Percentiles rank a stretch among this genome's conserved stretches.
phyloP scores from a whole-genome alignment of 1,284 basidiomycete genomes.

The Sutorius eximius region DNA sequence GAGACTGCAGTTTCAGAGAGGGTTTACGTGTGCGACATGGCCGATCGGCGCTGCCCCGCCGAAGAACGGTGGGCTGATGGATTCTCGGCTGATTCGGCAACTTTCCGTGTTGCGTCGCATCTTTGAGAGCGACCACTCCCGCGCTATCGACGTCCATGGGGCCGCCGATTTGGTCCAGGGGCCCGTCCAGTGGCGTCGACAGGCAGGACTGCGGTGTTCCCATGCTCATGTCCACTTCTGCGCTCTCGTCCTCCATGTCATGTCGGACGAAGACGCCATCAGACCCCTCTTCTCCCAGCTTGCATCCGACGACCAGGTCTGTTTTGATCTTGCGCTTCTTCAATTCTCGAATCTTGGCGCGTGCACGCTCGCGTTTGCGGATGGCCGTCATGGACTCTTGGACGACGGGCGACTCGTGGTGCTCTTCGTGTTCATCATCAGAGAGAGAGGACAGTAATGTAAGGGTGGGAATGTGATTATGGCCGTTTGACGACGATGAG shows the following conservation, averaged over 20 bases:
- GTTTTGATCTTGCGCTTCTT: conserved; percentile 51
- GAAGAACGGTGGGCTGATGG: conserved; percentile 3
- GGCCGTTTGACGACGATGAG: conserved; percentile 22
- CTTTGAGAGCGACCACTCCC: not conserved
- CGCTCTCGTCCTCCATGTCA: conserved; percentile 59
- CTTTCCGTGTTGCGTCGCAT: conserved; percentile 1
- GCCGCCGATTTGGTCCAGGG: conserved; percentile 4
- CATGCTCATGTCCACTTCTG: conserved; percentile 52
- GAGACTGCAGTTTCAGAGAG: conserved; percentile 34
- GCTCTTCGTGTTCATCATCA: conserved; percentile 40
- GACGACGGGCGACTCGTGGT: conserved; percentile 31
- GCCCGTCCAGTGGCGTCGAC: conserved; percentile 13
- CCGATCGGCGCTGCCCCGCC: conserved; percentile 8
- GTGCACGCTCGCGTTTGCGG: conserved; percentile 44
- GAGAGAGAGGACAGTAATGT: conserved; percentile 37
- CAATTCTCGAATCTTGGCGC: conserved; percentile 54
- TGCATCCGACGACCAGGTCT: conserved; percentile 26
- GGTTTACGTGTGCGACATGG: conserved; percentile 33
- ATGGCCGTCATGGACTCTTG: conserved; percentile 29
- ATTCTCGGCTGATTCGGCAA: not conserved
- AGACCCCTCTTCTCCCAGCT: conserved; percentile 32
- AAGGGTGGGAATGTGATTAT: conserved; percentile 17
- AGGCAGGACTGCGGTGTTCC: conserved; percentile 15
- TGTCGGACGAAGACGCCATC: conserved; percentile 51
- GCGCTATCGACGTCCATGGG: conserved; percentile 16